Evolutionary conservation across 2,329 filamentous ascomycete species (phyloP).

Genomic region (Cytospora piceicola): DNA sequence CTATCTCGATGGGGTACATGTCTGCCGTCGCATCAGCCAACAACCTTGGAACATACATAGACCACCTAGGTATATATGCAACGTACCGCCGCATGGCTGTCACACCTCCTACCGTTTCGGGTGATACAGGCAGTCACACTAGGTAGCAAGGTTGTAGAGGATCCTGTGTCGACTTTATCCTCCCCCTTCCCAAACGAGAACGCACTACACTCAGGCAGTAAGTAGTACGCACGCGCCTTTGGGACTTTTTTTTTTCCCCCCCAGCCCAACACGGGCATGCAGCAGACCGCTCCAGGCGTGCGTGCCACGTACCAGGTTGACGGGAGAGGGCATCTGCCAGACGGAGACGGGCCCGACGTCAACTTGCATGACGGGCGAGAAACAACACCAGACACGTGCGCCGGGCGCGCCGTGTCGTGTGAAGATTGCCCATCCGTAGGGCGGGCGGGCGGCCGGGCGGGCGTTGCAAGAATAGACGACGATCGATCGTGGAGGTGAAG

Average conservation of each 20-base stretch:
- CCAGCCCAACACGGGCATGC: conserved; percentile 1
- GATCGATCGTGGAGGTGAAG: conserved; percentile 21
- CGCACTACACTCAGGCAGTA: conserved; percentile 6
- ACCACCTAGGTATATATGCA: conserved; percentile 22
- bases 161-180: conserved; percentile 11
- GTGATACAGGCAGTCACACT: conserved; percentile 3
- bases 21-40: conserved; percentile 9
- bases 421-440: neutral
- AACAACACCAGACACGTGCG: conserved; percentile 28
- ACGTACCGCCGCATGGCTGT: conserved; percentile 25
- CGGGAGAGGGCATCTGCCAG: conserved; percentile 22
- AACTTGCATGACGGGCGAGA: conserved; percentile 24
- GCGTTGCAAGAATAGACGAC: conserved; percentile 15
- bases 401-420: neutral
- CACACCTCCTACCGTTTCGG: neutral
- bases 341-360: conserved; percentile 21
- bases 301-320: conserved; percentile 31
- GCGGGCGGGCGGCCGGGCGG: conserved; percentile 4
- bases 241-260: too few relatives aligned
- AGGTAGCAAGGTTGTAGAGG: conserved; percentile 23
- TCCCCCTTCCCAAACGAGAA: neutral
- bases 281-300: conserved; percentile 9
- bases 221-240: neutral
- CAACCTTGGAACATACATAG: conserved; percentile 1
- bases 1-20: conserved; percentile 2